A percentile compares a stretch with the other conserved stretches of the same genome.
These are phyloP conservation scores for Gossypium armourianum DNA, from an alignment of 441 rosid genomes.

Conservation along the genomic window DNA sequence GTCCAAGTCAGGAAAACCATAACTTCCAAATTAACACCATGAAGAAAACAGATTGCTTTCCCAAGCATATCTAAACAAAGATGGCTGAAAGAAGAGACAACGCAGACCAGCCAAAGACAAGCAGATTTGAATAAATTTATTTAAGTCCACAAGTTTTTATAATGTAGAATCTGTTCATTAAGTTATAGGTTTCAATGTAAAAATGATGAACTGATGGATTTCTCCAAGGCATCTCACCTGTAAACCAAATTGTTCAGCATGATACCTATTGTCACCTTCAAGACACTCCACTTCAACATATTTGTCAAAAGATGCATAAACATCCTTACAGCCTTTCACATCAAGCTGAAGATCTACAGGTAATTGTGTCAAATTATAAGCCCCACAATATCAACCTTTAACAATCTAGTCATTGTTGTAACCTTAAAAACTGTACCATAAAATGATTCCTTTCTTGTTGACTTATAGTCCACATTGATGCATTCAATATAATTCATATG, in stretches of 20 bases:
- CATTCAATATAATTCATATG: constrained; percentile 72
- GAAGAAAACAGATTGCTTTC: not conserved
- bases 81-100: not conserved
- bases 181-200: not conserved
- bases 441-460: constrained; percentile 65
- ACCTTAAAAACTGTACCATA: constrained; percentile 34
- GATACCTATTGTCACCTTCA: constrained; percentile 50
- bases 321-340: constrained; percentile 50
- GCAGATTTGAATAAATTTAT: not conserved
- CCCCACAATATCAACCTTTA: constrained; percentile 17
- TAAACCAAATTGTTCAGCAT: constrained; percentile 45
- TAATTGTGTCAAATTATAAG: constrained; percentile 12
- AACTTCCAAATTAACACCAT: not conserved
- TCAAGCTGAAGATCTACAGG: constrained; percentile 43
- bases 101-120: not conserved
- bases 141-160: not conserved
- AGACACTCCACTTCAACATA: constrained; percentile 56
- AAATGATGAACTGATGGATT: constrained; percentile 1
- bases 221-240: constrained; percentile 29
- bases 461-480: constrained; percentile 61
- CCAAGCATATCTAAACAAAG: not conserved
- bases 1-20: not conserved
- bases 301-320: constrained; percentile 48
- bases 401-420: constrained; percentile 12
- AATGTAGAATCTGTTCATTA: not conserved